phyloP scores from a whole-genome alignment of 495 filamentous ascomycete genomes.

The Podospora pseudopauciseta region DNA sequence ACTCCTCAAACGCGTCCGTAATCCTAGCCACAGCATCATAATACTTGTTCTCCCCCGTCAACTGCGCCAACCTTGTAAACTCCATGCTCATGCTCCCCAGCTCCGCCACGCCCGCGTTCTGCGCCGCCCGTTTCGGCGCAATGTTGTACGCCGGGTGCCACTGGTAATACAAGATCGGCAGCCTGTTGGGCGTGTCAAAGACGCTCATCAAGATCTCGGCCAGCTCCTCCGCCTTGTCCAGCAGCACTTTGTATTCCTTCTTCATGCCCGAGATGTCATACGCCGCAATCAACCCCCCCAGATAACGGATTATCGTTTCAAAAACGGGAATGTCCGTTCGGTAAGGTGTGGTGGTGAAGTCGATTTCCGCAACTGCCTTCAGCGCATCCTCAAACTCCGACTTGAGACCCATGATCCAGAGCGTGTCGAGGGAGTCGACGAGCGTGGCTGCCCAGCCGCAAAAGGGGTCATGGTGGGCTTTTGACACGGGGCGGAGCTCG shows the following conservation, averaged over 20 bases:
- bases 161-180: constrained; percentile 83
- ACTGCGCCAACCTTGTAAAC: constrained; percentile 88
- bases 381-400: constrained; percentile 87
- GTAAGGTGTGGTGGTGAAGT: constrained; percentile 74
- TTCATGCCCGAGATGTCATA: constrained; percentile 68
- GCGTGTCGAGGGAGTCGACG: constrained; percentile 87
- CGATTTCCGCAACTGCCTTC: constrained; percentile 70
- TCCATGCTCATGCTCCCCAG: constrained; percentile 89
- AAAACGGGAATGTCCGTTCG: constrained; percentile 68
- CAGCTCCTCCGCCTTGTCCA: constrained; percentile 85
- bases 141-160: constrained; percentile 70
- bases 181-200: constrained; percentile 95
- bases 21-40: constrained; percentile 95
- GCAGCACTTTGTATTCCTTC: constrained; percentile 55
- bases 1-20: constrained; percentile 77
- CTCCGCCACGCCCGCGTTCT: constrained; percentile 69
- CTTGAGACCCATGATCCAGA: constrained; percentile 94
- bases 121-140: constrained; percentile 62
- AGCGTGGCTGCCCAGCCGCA: constrained; percentile 93
- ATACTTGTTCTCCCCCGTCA: constrained; percentile 83
- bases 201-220: constrained; percentile 85
- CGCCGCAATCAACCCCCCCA: constrained; percentile 78
- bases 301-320: constrained; percentile 84
- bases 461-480: constrained; percentile 67
- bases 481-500: constrained; percentile 70